Conservation (phyloP, 1,284 basidiomycete species). For the Ganoderma meredithae region DNA sequence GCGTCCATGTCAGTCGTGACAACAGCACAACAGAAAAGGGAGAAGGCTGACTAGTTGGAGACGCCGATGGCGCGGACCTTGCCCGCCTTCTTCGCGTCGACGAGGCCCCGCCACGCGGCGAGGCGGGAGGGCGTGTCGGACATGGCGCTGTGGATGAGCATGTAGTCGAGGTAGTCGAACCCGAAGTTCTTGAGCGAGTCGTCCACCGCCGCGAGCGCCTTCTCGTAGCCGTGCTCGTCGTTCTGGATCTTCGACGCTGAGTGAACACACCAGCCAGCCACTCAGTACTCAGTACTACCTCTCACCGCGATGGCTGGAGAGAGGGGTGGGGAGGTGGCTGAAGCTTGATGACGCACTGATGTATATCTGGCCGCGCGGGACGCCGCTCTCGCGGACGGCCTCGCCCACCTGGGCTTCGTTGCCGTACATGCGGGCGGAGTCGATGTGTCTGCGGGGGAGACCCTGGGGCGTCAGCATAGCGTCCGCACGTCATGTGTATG, state of each 20-base stretch:
- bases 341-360: conserved; percentile 61
- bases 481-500: neutral
- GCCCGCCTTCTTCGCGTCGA: conserved; percentile 56
- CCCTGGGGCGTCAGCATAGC: conserved; percentile 37
- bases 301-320: no score
- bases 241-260: conserved; percentile 34
- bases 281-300: neutral
- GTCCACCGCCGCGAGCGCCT: conserved; percentile 33
- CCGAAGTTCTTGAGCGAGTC: conserved; percentile 31
- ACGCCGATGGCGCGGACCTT: conserved; percentile 65
- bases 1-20: no score
- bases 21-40: neutral
- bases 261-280: conserved; percentile 7
- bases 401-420: conserved; percentile 75
- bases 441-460: conserved; percentile 59
- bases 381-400: conserved; percentile 61
- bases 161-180: conserved; percentile 59
- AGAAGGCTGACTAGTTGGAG: conserved; percentile 60
- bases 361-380: conserved; percentile 66
- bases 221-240: conserved; percentile 38
- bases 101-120: conserved; percentile 51
- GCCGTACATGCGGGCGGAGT: conserved; percentile 76
- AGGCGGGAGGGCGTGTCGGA: conserved; percentile 51
- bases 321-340: no score
- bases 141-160: conserved; percentile 64